Evolutionary conservation across 805 yeast genomes (phyloP).

Genomic region (Metschnikowia santaceciliae): DNA sequence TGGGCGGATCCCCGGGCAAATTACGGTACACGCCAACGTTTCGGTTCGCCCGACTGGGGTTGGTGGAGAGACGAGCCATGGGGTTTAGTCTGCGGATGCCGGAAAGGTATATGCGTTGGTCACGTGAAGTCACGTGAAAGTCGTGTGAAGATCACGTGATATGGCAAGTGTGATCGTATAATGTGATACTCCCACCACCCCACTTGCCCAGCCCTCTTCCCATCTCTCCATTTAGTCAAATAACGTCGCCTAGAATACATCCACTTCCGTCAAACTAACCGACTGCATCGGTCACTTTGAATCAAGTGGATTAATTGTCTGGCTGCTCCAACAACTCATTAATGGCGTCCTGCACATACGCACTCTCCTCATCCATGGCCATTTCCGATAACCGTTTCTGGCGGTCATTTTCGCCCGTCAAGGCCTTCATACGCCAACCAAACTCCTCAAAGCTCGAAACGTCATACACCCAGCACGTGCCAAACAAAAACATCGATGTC

Average conservation of each 20-base stretch:
- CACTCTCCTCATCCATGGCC: slow-evolving; percentile 59
- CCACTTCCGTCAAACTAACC: too few relatives aligned
- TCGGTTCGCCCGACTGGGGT: slow-evolving; percentile 5
- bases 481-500: slow-evolving; percentile 67
- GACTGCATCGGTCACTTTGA: too few relatives aligned
- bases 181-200: too few relatives aligned
- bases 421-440: slow-evolving; percentile 59
- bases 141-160: too few relatives aligned
- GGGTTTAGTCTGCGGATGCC: not conserved
- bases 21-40: slow-evolving; percentile 41
- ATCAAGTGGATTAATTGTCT: too few relatives aligned
- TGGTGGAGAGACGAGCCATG: slow-evolving; percentile 16
- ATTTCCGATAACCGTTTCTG: slow-evolving; percentile 42
- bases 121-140: too few relatives aligned
- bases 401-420: slow-evolving; percentile 66
- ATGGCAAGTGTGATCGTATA: too few relatives aligned
- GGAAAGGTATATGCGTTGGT: too few relatives aligned
- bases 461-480: slow-evolving; percentile 77
- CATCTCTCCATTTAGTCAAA: too few relatives aligned
- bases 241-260: too few relatives aligned
- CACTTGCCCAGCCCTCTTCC: too few relatives aligned
- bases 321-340: slow-evolving; percentile 45
- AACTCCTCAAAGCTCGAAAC: slow-evolving; percentile 67
- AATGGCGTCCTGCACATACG: slow-evolving; percentile 51
- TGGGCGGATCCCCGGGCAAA: slow-evolving; percentile 53